Conservation (phyloP, 176 grass and related monocot species). For the Eragrostis curvula region DNA sequence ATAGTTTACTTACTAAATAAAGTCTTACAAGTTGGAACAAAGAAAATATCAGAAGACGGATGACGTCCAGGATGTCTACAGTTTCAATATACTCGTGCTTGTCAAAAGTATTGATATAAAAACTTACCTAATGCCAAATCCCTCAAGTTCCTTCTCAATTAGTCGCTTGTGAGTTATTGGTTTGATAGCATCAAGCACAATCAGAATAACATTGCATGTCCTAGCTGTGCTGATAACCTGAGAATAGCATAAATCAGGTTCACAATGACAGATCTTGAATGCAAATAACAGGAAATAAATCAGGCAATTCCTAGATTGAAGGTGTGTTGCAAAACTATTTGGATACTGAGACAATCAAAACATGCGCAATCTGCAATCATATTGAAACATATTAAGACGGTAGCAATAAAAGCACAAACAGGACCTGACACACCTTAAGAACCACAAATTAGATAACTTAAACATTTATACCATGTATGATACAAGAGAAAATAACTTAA, state of each 20-base stretch:
- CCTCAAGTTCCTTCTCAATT: constrained; percentile 98
- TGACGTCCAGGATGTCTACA: neutral
- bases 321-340: neutral
- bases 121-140: constrained; percentile 91
- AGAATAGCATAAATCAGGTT: neutral
- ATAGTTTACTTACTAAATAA: neutral
- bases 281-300: neutral
- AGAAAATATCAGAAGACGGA: neutral
- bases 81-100: neutral
- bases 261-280: neutral
- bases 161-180: constrained; percentile 98
- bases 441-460: neutral
- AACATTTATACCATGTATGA: neutral
- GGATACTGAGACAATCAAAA: neutral
- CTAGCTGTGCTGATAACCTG: constrained; percentile 99
- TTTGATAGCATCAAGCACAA: constrained; percentile 97
- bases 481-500: neutral
- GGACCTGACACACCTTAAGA: neutral
- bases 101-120: neutral
- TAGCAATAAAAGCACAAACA: constrained; percentile 11
- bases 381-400: neutral
- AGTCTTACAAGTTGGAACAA: neutral
- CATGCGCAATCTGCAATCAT: too few species aligned
- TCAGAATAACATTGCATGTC: constrained; percentile 98
- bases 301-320: neutral